Conservation (phyloP, 345 rosid genomes). For the Clarkia xantiana region DNA sequence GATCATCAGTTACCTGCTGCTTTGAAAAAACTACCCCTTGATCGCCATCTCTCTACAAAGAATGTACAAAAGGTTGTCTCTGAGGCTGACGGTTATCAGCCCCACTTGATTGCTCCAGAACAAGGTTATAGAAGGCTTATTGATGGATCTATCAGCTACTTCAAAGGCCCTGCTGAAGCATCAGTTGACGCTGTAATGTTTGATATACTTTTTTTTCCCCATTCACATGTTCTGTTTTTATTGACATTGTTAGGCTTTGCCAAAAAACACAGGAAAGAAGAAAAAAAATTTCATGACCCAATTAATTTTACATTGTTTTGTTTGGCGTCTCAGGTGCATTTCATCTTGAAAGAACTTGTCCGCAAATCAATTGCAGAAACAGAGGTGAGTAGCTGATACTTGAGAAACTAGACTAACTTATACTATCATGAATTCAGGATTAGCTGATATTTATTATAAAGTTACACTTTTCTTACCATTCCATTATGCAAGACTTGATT, state of each 20-base stretch:
- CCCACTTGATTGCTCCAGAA: slow-evolving; percentile 98
- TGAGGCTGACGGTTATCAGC: slow-evolving; percentile 99
- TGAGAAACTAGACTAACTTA: neutral
- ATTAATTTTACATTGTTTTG: neutral
- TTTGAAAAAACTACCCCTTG: slow-evolving; percentile 95
- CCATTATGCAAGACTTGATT: too few species aligned
- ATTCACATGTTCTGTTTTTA: neutral
- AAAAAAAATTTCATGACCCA: neutral
- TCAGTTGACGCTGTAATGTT: slow-evolving; percentile 85
- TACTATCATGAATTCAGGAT: neutral
- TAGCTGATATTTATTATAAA: neutral
- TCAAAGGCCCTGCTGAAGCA: slow-evolving; percentile 99
- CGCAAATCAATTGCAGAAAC: slow-evolving; percentile 87
- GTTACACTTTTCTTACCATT: neutral
- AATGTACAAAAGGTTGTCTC: slow-evolving; percentile 96
- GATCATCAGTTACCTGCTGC: slow-evolving; percentile 98
- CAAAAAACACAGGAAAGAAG: too few species aligned
- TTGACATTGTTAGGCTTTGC: neutral
- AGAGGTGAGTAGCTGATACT: slow-evolving; percentile 40
- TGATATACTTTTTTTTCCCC: neutral
- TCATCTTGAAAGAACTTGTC: slow-evolving; percentile 88
- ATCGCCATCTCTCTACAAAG: slow-evolving; percentile 80
- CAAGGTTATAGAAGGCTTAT: slow-evolving; percentile 99
- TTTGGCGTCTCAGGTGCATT: slow-evolving; percentile 51
- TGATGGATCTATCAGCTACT: slow-evolving; percentile 88